A percentile compares a stretch with the other conserved stretches of the same genome.
Conservation (phyloP, 2,329 filamentous ascomycete genomes). For the Trichophaea hybrida region DNA sequence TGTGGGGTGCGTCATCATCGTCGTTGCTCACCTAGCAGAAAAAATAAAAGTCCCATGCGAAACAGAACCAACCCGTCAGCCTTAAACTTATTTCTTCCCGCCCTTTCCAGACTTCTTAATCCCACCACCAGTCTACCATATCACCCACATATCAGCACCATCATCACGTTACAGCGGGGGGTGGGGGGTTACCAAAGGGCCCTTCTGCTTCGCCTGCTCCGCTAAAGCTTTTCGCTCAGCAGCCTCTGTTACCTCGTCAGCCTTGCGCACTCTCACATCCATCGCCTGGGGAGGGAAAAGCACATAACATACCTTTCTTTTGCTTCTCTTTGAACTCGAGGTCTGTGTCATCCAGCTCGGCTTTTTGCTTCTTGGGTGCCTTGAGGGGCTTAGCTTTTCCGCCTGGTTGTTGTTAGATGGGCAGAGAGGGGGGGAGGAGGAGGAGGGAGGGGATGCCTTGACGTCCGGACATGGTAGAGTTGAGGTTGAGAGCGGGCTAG, state of each 20-base stretch:
- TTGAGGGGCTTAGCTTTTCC: constrained; percentile 28
- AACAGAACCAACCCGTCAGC: neutral
- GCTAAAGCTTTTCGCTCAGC: constrained; percentile 25
- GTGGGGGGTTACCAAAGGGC: constrained; percentile 16
- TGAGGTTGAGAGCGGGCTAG: no score
- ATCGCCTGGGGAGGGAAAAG: neutral
- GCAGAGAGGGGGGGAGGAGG: neutral
- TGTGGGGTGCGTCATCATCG: no score
- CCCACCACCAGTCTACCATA: constrained; percentile 16
- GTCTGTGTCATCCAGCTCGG: constrained; percentile 21
- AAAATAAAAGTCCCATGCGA: neutral
- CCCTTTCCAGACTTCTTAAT: constrained; percentile 29
- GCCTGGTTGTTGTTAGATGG: constrained; percentile 10
- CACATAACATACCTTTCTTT: constrained; percentile 21
- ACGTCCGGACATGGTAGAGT: constrained; percentile 24
- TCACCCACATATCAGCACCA: constrained; percentile 6
- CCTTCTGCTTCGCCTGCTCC: constrained; percentile 22
- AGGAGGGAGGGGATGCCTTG: constrained; percentile 20
- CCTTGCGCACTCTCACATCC: neutral
- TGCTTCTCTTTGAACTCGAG: constrained; percentile 27
- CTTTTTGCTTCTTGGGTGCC: constrained; percentile 26
- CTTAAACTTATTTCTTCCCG: constrained; percentile 7
- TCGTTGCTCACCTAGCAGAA: no score
- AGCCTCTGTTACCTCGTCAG: constrained; percentile 19
- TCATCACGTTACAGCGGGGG: neutral